Evolutionary conservation across 1,139 yeast species (phyloP), one percentile per base, ranked within the genome.

Genomic region (Pichiaceae sp.): DNA sequence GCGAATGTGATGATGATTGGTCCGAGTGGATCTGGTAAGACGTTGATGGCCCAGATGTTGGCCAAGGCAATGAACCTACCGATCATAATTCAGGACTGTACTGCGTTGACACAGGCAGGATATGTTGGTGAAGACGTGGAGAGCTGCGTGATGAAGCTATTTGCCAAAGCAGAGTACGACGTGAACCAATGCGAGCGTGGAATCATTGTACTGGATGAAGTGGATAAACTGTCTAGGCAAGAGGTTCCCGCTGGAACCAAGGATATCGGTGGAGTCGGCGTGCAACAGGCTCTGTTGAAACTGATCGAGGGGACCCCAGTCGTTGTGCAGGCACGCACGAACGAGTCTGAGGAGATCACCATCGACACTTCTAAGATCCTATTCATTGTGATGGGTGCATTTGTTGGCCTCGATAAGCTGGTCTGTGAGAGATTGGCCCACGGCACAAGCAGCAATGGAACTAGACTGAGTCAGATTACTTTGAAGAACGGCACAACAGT

Each of bases 81-180:
- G 3, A 66, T 71, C 32, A 66, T 74, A 0, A 70, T 72, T 12
- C 68, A 72, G 3, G 78, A 72, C 44, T 72, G 78, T 48, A 72
- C 78, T 1, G 70, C 73, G 32, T 47, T 72, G 42, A 72, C 78
- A 0, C 78, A 72, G 47, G 75, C 78, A 0, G 78, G 78, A 7
- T 72, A 72, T 45, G 70, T 72, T 34, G 78, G 78, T 18, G 78
- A 72, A 41, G 78, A 72, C 50, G 74, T 70, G 12, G 77, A 72
- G 41, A 56, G 64, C 17, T 71, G 78, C 44, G 62, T 72, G 24
- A 72, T 68, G 46, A 59, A 74, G 38, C 52, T 72, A 16, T 53
- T 71, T 31, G 66, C 64, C 3, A 64, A 57, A 39, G 66, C 76
- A 3, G 66, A 66, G 34, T 69, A 62, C 44, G 72, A 72, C 44